A percentile compares a stretch with the other conserved stretches of the same genome.
phyloP scores from a whole-genome alignment of 2,329 filamentous ascomycete species.

The Orbilia blumenaviensis region DNA sequence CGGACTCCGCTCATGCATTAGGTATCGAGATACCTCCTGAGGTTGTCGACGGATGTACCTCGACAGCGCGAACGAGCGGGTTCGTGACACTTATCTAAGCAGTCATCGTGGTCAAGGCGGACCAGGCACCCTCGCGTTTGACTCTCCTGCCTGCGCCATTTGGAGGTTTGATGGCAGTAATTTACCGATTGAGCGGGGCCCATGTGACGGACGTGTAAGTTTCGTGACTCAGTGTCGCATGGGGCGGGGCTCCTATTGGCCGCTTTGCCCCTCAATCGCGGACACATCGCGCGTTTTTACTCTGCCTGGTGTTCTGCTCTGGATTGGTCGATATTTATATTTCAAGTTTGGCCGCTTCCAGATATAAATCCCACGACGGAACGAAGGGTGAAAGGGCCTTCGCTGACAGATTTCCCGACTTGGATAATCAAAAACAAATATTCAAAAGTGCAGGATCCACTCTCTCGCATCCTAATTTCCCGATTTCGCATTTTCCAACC shows the following conservation, averaged over 20 bases:
- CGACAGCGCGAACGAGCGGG: slow-evolving; percentile 8
- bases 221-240: slow-evolving; percentile 51
- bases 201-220: slow-evolving; percentile 54
- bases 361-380: slow-evolving; percentile 42
- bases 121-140: slow-evolving; percentile 48
- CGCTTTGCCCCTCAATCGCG: slow-evolving; percentile 50
- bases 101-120: slow-evolving; percentile 37
- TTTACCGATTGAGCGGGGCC: background rate
- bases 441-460: slow-evolving; percentile 1
- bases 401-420: slow-evolving; percentile 12
- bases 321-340: slow-evolving; percentile 29
- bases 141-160: slow-evolving; percentile 26
- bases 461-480: background rate
- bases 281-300: slow-evolving; percentile 27
- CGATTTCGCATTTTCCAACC: background rate
- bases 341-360: background rate
- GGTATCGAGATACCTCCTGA: background rate
- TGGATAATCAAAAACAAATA: slow-evolving; percentile 20
- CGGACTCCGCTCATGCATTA: slow-evolving; percentile 2
- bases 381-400: background rate
- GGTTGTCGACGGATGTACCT: slow-evolving; percentile 2
- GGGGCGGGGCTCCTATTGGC: slow-evolving; percentile 39
- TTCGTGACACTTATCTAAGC: slow-evolving; percentile 14
- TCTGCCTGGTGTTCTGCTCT: background rate
- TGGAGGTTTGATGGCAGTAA: slow-evolving; percentile 27